Evolutionary conservation across 108 stramenopile species (phyloP), one percentile per base, ranked within the genome.

Genomic region (Nitzschia palea): DNA sequence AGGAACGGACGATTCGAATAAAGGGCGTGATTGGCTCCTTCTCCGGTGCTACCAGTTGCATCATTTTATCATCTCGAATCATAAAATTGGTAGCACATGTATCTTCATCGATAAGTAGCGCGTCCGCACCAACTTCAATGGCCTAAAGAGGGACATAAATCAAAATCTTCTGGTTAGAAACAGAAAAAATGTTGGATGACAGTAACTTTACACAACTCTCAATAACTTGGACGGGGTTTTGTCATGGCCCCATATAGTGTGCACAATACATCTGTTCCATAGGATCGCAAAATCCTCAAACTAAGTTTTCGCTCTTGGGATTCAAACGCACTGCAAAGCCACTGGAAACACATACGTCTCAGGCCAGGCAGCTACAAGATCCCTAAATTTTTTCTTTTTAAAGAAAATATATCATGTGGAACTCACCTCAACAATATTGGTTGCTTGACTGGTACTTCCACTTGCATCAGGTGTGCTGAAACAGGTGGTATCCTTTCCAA

Each of bases 1-100:
- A 86, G 26, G 89, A 85, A 32, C 88, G 81, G 15, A 95, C 94
- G 44, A 89, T 77, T 47, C 80, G 68, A 43, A 98, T 82, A 77
- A 98, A 97, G 3, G 98, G 98, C 12, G 94, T 96, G 63, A 98
- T 98, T 6, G 96, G 96, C 73, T 98, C 98, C 65, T 95, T 93
- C 25, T 96, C 91, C 55, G 78, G 75, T 33, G 94, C 78, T 3
- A 98, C 96, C 6, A 98, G 88, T 53, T 82, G 62, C 81, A 89
- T 84, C 98, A 98, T 98, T 77, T 95, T 85, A 37, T 83, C 85
- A 68, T 98, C 98, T 31, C 98, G 80, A 48, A 93, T 89, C 95
- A 97, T 97, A 68, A 97, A 96, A 74, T 97, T 96, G 12, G 88
- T 83, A 9, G 87, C 89, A 73, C 96, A 95, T 20, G 96, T 97